Conservation (phyloP, 805 yeast genomes). For the Yarrowia divulgata region DNA sequence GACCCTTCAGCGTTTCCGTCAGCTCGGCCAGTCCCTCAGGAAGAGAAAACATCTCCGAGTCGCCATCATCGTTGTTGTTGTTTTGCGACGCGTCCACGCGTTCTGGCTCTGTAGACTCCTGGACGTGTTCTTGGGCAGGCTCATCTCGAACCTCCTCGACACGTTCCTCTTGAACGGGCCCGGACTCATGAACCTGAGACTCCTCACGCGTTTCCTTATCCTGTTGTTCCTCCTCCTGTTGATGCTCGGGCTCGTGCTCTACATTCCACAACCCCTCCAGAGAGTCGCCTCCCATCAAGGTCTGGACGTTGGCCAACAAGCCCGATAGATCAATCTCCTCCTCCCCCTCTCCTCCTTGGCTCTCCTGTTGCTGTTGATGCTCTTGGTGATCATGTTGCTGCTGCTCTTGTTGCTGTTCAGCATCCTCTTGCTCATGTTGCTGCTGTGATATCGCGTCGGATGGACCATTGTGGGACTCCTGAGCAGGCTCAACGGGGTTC, state of each 20-base stretch:
- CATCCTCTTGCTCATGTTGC: background rate
- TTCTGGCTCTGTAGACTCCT: background rate
- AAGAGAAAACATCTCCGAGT: constrained; percentile 8
- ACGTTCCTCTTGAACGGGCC: background rate
- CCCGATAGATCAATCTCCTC: constrained; percentile 22
- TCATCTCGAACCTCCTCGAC: background rate
- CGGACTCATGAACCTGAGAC: background rate
- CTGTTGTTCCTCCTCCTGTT: background rate
- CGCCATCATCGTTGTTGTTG: background rate
- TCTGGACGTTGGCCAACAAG: constrained; percentile 33
- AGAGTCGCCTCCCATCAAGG: constrained; percentile 22
- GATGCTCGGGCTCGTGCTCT: background rate
- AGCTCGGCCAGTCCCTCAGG: constrained; percentile 30
- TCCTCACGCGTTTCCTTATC: constrained; percentile 2
- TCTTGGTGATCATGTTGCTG: background rate
- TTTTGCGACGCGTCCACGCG: constrained; percentile 13
- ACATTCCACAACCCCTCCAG: constrained; percentile 21
- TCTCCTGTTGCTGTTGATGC: background rate
- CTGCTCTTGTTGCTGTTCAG: constrained; percentile 5
- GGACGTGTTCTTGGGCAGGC: background rate
- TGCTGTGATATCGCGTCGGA: constrained; percentile 11
- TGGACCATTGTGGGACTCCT: constrained; percentile 8
- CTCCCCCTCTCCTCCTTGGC: constrained; percentile 2
- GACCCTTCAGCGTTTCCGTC: constrained; percentile 29
- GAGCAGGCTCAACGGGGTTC: constrained; percentile 21